phyloP scores from a whole-genome alignment of 2,329 filamentous ascomycete species.

The Elsinoe batatas region DNA sequence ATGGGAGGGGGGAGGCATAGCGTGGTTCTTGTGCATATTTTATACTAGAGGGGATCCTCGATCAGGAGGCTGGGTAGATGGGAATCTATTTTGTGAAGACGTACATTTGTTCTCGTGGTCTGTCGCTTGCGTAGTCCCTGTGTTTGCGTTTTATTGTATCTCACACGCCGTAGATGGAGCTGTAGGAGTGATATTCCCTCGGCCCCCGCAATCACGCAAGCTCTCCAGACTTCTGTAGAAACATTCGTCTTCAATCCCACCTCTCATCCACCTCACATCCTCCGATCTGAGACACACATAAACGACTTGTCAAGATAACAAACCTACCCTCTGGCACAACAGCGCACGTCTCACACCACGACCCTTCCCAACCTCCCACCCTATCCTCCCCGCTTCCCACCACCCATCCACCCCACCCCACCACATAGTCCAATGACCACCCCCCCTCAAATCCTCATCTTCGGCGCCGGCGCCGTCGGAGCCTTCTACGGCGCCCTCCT shows the following conservation, averaged over 20 bases:
- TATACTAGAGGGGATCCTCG: background rate
- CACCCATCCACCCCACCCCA: too few species aligned
- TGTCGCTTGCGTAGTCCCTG: too few species aligned
- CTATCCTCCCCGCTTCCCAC: background rate
- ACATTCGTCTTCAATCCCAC: background rate
- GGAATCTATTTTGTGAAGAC: too few species aligned
- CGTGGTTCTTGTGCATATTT: background rate
- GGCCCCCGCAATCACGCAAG: background rate
- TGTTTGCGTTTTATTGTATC: too few species aligned
- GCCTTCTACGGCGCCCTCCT: conserved; percentile 63
- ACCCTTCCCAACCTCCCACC: background rate
- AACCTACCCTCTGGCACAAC: too few species aligned
- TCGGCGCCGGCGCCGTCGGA: conserved; percentile 62
- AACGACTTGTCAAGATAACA: too few species aligned
- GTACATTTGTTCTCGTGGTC: too few species aligned
- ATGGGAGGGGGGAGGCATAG: background rate
- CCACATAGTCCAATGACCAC: conserved; percentile 6
- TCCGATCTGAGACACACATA: background rate
- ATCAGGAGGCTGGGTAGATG: too few species aligned
- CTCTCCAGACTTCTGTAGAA: background rate
- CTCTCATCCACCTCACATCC: background rate
- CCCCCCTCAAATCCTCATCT: conserved; percentile 53
- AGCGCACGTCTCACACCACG: too few species aligned
- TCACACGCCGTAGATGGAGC: too few species aligned
- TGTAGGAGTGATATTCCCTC: background rate